These are phyloP conservation scores for Xerocomellus intermedius DNA, from an alignment of 768 basidiomycete genomes.

Conservation along the genomic window DNA sequence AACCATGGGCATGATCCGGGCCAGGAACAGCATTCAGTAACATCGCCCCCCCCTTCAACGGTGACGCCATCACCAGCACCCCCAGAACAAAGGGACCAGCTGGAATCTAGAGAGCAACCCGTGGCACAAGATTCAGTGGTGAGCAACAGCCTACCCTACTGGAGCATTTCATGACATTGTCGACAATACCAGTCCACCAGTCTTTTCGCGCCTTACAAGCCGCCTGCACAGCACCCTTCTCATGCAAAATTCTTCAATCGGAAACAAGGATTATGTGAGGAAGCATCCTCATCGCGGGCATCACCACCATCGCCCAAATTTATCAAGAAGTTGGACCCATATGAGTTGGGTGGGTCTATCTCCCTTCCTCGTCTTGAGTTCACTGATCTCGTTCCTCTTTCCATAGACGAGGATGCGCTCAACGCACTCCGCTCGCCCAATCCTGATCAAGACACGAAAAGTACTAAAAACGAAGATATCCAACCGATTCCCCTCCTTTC, in stretches of 20 bases:
- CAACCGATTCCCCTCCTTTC: background rate
- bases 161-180: background rate
- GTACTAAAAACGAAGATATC: background rate
- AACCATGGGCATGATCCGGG: background rate
- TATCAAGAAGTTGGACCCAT: conserved; percentile 30
- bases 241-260: conserved; percentile 6
- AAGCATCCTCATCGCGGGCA: background rate
- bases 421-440: conserved; percentile 8
- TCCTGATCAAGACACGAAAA: conserved; percentile 2
- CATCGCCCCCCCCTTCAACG: background rate
- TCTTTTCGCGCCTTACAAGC: conserved; percentile 27
- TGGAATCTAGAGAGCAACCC: background rate
- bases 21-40: background rate
- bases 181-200: conserved; percentile 4
- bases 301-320: conserved; percentile 13
- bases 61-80: background rate
- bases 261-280: background rate
- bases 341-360: conserved; percentile 21
- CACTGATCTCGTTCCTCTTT: background rate
- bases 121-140: conserved; percentile 1
- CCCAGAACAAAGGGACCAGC: background rate
- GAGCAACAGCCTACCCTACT: background rate
- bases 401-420: conserved; percentile 26
- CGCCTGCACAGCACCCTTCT: conserved; percentile 23
- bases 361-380: background rate